phyloP scores from a whole-genome alignment of 331 rosid species.

The Quercus lobata region DNA sequence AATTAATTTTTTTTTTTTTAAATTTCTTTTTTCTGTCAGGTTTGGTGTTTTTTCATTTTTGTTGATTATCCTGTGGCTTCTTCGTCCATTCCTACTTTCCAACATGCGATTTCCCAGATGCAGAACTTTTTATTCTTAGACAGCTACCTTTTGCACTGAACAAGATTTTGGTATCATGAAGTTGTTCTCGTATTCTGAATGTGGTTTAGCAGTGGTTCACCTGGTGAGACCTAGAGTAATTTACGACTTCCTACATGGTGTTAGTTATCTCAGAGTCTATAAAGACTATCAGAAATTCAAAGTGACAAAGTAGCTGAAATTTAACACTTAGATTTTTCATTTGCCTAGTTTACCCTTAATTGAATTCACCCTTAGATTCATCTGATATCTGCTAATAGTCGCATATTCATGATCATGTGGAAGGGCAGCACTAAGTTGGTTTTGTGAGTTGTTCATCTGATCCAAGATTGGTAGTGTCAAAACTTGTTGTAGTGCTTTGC shows the following conservation, averaged over 20 bases:
- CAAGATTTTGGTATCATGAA: constrained; percentile 21
- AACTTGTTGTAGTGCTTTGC: constrained; percentile 9
- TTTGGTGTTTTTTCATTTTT: constrained; percentile 37
- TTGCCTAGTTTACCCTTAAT: constrained; percentile 7
- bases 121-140: constrained; percentile 26
- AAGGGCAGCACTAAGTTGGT: constrained; percentile 36
- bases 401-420: constrained; percentile 34
- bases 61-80: constrained; percentile 41
- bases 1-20: neutral
- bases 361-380: neutral
- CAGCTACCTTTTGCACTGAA: constrained; percentile 21
- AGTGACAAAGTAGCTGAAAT: constrained; percentile 24
- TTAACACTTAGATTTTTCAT: neutral
- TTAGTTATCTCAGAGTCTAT: constrained; percentile 37
- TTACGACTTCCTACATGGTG: constrained; percentile 32
- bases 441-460: constrained; percentile 19
- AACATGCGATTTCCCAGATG: constrained; percentile 27
- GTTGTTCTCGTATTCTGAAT: constrained; percentile 26
- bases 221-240: constrained; percentile 35
- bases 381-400: constrained; percentile 8
- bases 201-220: constrained; percentile 14
- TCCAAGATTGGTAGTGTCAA: constrained; percentile 18
- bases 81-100: constrained; percentile 26
- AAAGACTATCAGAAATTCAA: constrained; percentile 41
- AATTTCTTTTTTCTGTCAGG: constrained; percentile 42